phyloP scores from a whole-genome alignment of 108 stramenopile species.

The Cyclostephanos tholiformis region DNA sequence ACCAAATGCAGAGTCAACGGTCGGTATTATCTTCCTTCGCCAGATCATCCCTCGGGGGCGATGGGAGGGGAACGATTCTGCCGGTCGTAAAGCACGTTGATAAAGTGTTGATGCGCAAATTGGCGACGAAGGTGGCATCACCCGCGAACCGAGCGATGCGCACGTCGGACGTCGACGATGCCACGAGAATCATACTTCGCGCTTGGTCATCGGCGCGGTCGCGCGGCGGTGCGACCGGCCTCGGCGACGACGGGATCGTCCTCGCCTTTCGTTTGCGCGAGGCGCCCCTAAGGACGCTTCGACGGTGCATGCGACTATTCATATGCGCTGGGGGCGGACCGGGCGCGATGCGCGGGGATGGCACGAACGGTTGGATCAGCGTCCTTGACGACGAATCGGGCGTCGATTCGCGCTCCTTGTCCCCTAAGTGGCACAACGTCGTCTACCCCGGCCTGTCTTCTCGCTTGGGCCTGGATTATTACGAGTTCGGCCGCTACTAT shows the following conservation, averaged over 20 bases:
- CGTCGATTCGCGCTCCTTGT: slow-evolving; percentile 15
- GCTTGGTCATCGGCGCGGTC: slow-evolving; percentile 15
- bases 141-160: slow-evolving; percentile 7
- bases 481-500: slow-evolving; percentile 34
- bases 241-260: slow-evolving; percentile 8
- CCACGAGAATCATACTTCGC: slow-evolving; percentile 15
- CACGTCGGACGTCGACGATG: slow-evolving; percentile 26
- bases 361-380: slow-evolving; percentile 78
- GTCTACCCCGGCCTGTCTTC: slow-evolving; percentile 65
- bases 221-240: not conserved
- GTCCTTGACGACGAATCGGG: slow-evolving; percentile 36
- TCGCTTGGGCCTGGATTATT: slow-evolving; percentile 63
- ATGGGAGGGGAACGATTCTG: slow-evolving; percentile 34
- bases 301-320: slow-evolving; percentile 61
- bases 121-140: slow-evolving; percentile 44
- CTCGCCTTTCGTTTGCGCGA: slow-evolving; percentile 61
- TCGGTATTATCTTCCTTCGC: slow-evolving; percentile 49
- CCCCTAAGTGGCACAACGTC: slow-evolving; percentile 60
- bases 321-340: slow-evolving; percentile 77
- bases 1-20: slow-evolving; percentile 80
- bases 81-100: slow-evolving; percentile 76
- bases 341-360: slow-evolving; percentile 79
- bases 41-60: not conserved
- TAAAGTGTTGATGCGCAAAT: slow-evolving; percentile 49
- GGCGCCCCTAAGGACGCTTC: slow-evolving; percentile 58